Conservation (phyloP, 345 rosid genomes). For the Conringia planisiliqua region DNA sequence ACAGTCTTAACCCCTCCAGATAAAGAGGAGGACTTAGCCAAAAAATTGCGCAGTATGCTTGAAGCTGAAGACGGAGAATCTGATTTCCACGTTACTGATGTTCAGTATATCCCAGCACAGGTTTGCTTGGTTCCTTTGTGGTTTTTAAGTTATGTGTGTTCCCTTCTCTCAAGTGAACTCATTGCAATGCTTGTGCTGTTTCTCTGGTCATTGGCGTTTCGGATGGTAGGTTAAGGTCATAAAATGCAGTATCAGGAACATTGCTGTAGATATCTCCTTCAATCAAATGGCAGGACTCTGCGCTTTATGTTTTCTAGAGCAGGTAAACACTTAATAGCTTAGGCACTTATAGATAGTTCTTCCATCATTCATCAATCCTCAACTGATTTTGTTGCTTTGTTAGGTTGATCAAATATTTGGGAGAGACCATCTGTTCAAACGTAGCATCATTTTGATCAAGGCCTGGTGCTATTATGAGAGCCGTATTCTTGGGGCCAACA, state of each 20-base stretch:
- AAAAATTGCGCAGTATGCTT: constrained; percentile 43
- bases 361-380: neutral
- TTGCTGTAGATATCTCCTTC: constrained; percentile 74
- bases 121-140: constrained; percentile 33
- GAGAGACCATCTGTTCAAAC: constrained; percentile 75
- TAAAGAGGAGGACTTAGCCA: constrained; percentile 55
- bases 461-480: constrained; percentile 96
- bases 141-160: neutral
- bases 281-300: constrained; percentile 73
- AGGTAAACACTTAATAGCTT: constrained; percentile 36
- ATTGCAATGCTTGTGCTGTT: neutral
- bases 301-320: constrained; percentile 72
- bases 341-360: neutral
- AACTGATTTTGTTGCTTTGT: constrained; percentile 17
- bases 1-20: constrained; percentile 53
- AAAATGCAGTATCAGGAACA: constrained; percentile 53
- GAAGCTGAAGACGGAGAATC: constrained; percentile 41
- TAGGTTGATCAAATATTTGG: constrained; percentile 64
- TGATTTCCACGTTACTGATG: constrained; percentile 50
- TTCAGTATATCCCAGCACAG: constrained; percentile 71
- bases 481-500: constrained; percentile 79
- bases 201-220: neutral
- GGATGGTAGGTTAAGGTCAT: constrained; percentile 68
- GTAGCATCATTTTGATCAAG: constrained; percentile 68
- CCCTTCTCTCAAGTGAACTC: neutral